A percentile compares a stretch with the other conserved stretches of the same genome.
These are phyloP conservation scores for Tetrapisispora fleetii DNA, from an alignment of 805 yeast genomes.

Conservation along the genomic window DNA sequence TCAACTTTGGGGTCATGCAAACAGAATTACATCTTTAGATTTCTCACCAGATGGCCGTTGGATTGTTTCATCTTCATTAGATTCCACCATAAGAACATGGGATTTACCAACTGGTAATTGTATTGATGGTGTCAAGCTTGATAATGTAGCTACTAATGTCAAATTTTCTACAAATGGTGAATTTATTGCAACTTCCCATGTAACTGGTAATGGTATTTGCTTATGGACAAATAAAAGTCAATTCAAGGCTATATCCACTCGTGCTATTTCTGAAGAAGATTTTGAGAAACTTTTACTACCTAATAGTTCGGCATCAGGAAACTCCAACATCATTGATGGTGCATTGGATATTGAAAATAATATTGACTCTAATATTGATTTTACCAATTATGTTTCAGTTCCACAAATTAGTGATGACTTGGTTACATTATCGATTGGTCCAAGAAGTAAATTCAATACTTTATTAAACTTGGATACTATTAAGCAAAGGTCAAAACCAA, in stretches of 20 bases:
- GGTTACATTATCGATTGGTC: conserved; percentile 65
- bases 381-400: conserved; percentile 38
- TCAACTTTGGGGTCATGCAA: conserved; percentile 80
- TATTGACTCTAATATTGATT: conserved; percentile 20
- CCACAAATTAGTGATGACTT: conserved; percentile 55
- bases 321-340: conserved; percentile 61
- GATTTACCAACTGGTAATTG: conserved; percentile 96
- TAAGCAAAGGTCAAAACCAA: conserved; percentile 80
- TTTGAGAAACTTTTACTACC: conserved; percentile 59
- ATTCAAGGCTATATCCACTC: conserved; percentile 63
- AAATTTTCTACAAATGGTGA: conserved; percentile 84
- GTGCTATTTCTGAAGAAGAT: conserved; percentile 67
- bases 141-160: conserved; percentile 70
- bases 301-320: conserved; percentile 70
- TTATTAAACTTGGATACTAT: conserved; percentile 74
- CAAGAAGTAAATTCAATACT: conserved; percentile 71
- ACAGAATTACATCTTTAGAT: conserved; percentile 78
- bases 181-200: conserved; percentile 85
- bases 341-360: conserved; percentile 42
- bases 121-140: conserved; percentile 78
- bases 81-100: conserved; percentile 89
- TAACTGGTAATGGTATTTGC: conserved; percentile 77
- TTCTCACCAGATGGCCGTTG: conserved; percentile 95
- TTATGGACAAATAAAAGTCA: conserved; percentile 90
- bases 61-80: conserved; percentile 76